Conservation (phyloP, 2,329 filamentous ascomycete genomes). For the Sporothrix variecibatus region DNA sequence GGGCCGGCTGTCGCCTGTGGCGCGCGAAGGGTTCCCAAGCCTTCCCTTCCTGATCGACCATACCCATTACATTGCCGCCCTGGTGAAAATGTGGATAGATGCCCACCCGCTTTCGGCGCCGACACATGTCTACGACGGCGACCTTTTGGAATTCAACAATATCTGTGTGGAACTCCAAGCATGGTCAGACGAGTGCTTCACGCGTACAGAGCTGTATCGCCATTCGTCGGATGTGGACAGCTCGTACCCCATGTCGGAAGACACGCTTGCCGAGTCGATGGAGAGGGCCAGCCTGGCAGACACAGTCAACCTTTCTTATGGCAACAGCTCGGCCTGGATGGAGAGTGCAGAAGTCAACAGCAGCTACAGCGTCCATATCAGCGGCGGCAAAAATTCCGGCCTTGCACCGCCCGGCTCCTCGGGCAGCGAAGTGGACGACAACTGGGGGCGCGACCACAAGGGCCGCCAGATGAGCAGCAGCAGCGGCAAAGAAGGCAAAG, state of each 20-base stretch:
- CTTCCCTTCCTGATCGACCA: constrained; percentile 92
- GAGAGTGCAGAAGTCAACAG: constrained; percentile 25
- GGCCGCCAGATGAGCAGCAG: constrained; percentile 33
- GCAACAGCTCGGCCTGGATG: constrained; percentile 33
- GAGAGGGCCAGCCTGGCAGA: constrained; percentile 48
- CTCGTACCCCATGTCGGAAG: constrained; percentile 33
- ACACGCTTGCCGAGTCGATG: constrained; percentile 49
- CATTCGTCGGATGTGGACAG: constrained; percentile 38
- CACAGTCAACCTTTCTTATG: constrained; percentile 42
- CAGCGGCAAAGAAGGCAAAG: constrained; percentile 30
- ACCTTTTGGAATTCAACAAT: constrained; percentile 55
- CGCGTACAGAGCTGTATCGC: constrained; percentile 51
- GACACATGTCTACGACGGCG: constrained; percentile 49
- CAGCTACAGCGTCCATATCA: background rate
- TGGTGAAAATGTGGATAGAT: constrained; percentile 81
- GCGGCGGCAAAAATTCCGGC: background rate
- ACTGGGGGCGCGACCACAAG: constrained; percentile 34
- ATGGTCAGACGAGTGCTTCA: constrained; percentile 54
- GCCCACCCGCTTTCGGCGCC: constrained; percentile 41
- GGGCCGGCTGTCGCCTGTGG: constrained; percentile 74
- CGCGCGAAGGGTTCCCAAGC: constrained; percentile 88
- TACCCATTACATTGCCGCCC: constrained; percentile 76
- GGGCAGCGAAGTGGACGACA: constrained; percentile 50
- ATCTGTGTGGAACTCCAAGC: constrained; percentile 54
- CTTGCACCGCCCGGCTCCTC: constrained; percentile 50